Percentiles rank a stretch among this genome's conserved stretches.
These are phyloP conservation scores for Annona squamosa DNA, from an alignment of 164 flowering plant species.

Conservation along the genomic window DNA sequence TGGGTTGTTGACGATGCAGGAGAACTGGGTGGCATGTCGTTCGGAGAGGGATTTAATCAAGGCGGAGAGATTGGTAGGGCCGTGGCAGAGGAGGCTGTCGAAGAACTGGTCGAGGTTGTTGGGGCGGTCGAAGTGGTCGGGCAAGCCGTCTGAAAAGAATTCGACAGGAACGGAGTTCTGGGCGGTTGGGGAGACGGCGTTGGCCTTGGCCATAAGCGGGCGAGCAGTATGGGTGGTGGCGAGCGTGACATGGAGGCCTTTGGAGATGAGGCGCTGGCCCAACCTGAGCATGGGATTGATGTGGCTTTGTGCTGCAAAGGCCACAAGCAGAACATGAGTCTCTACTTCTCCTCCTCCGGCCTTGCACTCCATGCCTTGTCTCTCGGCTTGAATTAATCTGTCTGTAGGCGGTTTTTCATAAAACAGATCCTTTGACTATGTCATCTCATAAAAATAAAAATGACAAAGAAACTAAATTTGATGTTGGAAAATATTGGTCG, in stretches of 20 bases:
- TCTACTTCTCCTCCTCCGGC: neutral
- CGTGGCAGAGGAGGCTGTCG: slow-evolving; percentile 15
- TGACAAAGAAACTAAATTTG: too few relatives aligned
- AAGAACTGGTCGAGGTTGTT: slow-evolving; percentile 15
- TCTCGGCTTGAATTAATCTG: too few relatives aligned
- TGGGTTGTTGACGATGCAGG: slow-evolving; percentile 42
- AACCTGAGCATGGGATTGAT: slow-evolving; percentile 56
- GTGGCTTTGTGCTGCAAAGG: slow-evolving; percentile 67
- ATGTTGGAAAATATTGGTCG: too few relatives aligned
- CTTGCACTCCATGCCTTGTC: too few relatives aligned
- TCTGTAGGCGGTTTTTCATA: too few relatives aligned
- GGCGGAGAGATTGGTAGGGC: slow-evolving; percentile 20
- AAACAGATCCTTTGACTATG: too few relatives aligned
- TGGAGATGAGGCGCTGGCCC: slow-evolving; percentile 49
- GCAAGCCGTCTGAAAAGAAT: slow-evolving; percentile 37
- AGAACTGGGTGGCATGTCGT: neutral
- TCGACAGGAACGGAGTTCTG: slow-evolving; percentile 16
- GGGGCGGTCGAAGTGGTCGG: slow-evolving; percentile 20
- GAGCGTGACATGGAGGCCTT: slow-evolving; percentile 37
- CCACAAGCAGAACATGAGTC: slow-evolving; percentile 49
- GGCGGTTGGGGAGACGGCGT: slow-evolving; percentile 11
- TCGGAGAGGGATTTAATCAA: slow-evolving; percentile 9
- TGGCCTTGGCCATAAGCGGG: neutral
- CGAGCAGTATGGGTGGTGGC: slow-evolving; percentile 2
- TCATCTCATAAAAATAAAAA: too few relatives aligned